Evolutionary conservation across 192 early-diverging fungal species (phyloP).

Genomic region (Haplosporangium gracile): DNA sequence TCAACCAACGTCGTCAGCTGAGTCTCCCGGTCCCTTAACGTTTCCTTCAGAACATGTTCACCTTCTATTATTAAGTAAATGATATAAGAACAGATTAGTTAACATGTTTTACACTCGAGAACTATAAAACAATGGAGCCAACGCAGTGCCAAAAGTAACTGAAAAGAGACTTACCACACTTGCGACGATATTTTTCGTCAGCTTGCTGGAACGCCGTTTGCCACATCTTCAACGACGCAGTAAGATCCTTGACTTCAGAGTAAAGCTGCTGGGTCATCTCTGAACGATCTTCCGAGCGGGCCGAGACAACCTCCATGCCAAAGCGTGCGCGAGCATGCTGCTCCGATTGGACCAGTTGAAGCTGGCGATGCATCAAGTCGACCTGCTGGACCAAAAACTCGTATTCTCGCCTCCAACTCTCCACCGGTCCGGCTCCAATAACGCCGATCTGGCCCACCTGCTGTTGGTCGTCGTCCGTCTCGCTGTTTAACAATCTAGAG

Average conservation of each 20-base stretch:
- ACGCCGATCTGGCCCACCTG: background rate
- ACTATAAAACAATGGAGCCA: background rate
- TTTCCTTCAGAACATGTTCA: constrained; percentile 43
- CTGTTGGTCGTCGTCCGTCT: background rate
- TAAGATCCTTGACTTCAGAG: constrained; percentile 36
- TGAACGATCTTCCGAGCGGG: constrained; percentile 4
- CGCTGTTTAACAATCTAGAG: constrained; percentile 8
- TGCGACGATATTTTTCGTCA: constrained; percentile 41
- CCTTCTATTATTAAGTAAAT: constrained; percentile 14
- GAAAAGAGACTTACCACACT: constrained; percentile 32
- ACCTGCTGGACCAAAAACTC: constrained; percentile 52
- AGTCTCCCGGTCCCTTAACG: constrained; percentile 37
- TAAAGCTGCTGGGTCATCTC: constrained; percentile 35
- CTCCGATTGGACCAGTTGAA: constrained; percentile 35
- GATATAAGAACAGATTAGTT: background rate
- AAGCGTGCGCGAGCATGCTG: background rate
- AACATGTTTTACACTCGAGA: background rate
- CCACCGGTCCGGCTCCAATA: background rate
- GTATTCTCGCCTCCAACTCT: constrained; percentile 39
- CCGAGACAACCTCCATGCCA: background rate
- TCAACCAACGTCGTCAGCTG: constrained; percentile 40
- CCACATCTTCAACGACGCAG: constrained; percentile 36
- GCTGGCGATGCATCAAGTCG: constrained; percentile 46
- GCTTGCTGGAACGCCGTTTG: constrained; percentile 40
- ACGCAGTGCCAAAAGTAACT: background rate